Evolutionary conservation across 495 filamentous ascomycete species (phyloP), one percentile per base, ranked within the genome.

Genomic region (Geoglossum glabrum): DNA sequence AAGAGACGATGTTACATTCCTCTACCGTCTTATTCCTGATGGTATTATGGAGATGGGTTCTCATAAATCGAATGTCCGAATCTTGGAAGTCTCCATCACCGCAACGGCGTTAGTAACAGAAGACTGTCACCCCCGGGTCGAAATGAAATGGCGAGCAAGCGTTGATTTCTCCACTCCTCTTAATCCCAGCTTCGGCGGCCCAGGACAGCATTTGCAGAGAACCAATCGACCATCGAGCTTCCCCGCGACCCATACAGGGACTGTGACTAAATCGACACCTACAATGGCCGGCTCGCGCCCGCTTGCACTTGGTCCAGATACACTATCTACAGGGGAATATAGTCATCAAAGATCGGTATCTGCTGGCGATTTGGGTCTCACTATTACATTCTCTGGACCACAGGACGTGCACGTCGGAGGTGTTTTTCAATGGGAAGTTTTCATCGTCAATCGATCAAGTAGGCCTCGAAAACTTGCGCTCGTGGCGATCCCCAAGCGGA

Each of bases 351-450:
- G 71, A 34, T 66, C 75, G 59, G 64, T 76, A 26, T 63, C 72
- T 23, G 36, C 73, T 47, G 72, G 71, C 1, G 80, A 83, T 62
- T 75, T 85, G 49, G 86, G 86, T 9, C 77, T 92, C 47, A 86
- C 82, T 5, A 76, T 92, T 59, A 88, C 88, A 21, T 79, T 86
- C 59, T 80, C 80, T 10, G 82, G 78, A 0, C 85, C 85, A 10
- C 64, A 68, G 13, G 63, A 66, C 23, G 79, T 85, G 27, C 73
- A 76, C 52, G 78, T 87, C 2, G 87, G 89, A 3, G 78, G 87
- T 40, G 76, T 80, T 13, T 95, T 97, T 66, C 69, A 72, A n/a
- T 95, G 90, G 90, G 76, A 78, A 43, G 79, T 95, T 21, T 88
- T 95, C 65, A 80, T 97, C 23, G 84, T 95, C 54, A 97, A 97